phyloP scores from a whole-genome alignment of 78 protist genomes.

The Bodo saltans region DNA sequence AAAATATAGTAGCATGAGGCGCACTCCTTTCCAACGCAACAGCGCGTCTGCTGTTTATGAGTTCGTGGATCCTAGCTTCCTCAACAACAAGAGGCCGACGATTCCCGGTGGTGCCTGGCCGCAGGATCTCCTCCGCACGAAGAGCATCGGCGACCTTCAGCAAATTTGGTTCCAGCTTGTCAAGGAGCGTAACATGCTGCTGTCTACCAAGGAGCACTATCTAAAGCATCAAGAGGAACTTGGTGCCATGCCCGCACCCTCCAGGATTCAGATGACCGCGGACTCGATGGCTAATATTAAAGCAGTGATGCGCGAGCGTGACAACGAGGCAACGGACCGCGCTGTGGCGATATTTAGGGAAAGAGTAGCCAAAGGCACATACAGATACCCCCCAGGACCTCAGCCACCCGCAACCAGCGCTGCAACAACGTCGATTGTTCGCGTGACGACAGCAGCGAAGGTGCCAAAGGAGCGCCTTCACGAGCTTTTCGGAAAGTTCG shows the following conservation, averaged over 20 bases:
- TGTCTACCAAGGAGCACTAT: conserved; percentile 7
- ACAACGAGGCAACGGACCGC: conserved; percentile 2
- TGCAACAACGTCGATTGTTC: not conserved
- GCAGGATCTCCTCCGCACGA: conserved; percentile 43
- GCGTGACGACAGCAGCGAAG: not conserved
- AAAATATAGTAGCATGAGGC: too few species aligned
- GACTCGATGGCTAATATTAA: not conserved
- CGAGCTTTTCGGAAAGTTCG: not conserved
- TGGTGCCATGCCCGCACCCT: not conserved
- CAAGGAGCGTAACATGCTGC: conserved; percentile 57
- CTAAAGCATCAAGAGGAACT: not conserved
- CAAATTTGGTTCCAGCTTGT: conserved; percentile 63
- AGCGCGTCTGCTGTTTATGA: too few species aligned
- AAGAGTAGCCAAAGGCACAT: not conserved
- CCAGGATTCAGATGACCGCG: not conserved
- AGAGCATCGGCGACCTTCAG: conserved; percentile 58
- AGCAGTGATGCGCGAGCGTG: not conserved
- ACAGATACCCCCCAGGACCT: not conserved
- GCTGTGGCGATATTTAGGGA: not conserved
- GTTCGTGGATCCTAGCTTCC: not conserved
- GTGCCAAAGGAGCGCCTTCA: not conserved
- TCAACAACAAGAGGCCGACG: not conserved
- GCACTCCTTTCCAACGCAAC: too few species aligned
- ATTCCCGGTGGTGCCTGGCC: not conserved
- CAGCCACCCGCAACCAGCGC: not conserved